These are phyloP conservation scores for Mortierella sp. DNA, from an alignment of 371 early-diverging fungal genomes.

Conservation along the genomic window DNA sequence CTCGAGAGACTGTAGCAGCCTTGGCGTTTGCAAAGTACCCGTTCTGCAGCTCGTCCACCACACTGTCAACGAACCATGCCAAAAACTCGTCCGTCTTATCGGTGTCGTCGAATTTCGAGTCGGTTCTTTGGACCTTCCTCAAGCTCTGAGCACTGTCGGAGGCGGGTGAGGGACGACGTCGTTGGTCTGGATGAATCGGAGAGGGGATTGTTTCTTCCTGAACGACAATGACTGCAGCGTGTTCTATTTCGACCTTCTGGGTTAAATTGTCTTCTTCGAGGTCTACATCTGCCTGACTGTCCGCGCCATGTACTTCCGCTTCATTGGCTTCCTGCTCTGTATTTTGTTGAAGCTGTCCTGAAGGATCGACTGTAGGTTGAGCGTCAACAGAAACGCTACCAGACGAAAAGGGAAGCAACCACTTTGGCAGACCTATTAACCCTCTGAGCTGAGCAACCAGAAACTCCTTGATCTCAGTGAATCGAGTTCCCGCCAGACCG, in stretches of 20 bases:
- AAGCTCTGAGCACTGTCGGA: not conserved
- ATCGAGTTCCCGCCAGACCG: slow-evolving; percentile 5
- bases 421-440: slow-evolving; percentile 11
- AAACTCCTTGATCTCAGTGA: slow-evolving; percentile 18
- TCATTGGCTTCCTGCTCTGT: not conserved
- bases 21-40: not conserved
- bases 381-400: not conserved
- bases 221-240: not conserved
- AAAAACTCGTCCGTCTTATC: slow-evolving; percentile 1
- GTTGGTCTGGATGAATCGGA: not conserved
- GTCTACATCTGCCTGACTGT: not conserved
- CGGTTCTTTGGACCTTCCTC: not conserved
- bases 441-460: slow-evolving; percentile 16
- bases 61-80: slow-evolving; percentile 14
- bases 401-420: too few relatives aligned
- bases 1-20: not conserved
- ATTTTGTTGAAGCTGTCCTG: not conserved
- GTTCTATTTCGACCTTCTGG: not conserved
- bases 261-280: not conserved
- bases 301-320: not conserved
- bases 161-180: not conserved
- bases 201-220: not conserved
- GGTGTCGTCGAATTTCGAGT: too few relatives aligned
- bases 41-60: slow-evolving; percentile 5
- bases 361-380: not conserved